These are phyloP conservation scores for Vaccinium macrocarpon DNA, from an alignment of 148 eudicot genomes.

Conservation along the genomic window DNA sequence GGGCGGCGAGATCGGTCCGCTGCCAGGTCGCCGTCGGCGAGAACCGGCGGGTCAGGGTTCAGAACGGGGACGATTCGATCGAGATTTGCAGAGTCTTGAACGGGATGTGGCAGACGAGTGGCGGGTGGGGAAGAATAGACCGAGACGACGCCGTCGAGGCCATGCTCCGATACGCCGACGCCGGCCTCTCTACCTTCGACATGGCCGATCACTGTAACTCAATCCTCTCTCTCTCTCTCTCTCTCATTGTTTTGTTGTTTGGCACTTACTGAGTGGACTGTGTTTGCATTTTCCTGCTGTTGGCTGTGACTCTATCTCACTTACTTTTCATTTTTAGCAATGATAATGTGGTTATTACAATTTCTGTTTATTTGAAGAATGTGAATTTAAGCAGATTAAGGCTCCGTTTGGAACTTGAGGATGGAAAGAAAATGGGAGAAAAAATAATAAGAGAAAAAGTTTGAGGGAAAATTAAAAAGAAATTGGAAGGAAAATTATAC, in stretches of 20 bases:
- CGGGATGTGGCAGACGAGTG: slow-evolving; percentile 99
- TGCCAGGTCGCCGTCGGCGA: slow-evolving; percentile 42
- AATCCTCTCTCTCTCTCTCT: not conserved
- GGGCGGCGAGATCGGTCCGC: slow-evolving; percentile 25
- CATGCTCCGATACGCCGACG: slow-evolving; percentile 80
- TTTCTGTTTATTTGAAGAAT: too few relatives aligned
- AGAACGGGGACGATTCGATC: slow-evolving; percentile 60
- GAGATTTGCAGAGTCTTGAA: slow-evolving; percentile 81
- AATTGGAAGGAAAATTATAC: too few relatives aligned
- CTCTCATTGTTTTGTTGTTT: slow-evolving; percentile 6
- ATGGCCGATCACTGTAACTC: slow-evolving; percentile 83
- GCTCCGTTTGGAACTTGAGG: too few relatives aligned
- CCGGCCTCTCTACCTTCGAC: slow-evolving; percentile 81
- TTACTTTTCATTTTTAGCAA: not conserved
- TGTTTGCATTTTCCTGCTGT: not conserved
- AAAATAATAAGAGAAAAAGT: too few relatives aligned
- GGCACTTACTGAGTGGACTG: not conserved
- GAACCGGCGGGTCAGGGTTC: slow-evolving; percentile 40
- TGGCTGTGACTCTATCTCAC: not conserved
- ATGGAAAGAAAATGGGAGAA: too few relatives aligned
- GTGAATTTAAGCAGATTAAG: too few relatives aligned
- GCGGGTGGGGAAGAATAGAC: slow-evolving; percentile 94
- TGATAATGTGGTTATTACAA: not conserved
- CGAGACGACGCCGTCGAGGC: slow-evolving; percentile 82
- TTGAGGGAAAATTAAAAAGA: too few relatives aligned